phyloP scores from a whole-genome alignment of 345 rosid species.

The Bruguiera gymnorhiza region DNA sequence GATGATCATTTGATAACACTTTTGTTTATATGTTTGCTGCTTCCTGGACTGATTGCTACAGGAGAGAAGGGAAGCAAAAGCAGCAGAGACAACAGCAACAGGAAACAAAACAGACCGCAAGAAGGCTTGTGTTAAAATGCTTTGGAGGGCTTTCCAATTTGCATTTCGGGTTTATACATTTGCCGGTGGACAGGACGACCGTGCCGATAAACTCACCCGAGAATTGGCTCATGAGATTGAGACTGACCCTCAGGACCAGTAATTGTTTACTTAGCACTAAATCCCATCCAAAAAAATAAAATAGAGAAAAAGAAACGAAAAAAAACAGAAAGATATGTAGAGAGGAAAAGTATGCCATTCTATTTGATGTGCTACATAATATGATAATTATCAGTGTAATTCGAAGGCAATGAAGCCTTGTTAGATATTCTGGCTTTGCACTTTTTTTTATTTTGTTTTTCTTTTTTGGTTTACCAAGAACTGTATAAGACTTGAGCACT shows the following conservation, averaged over 20 bases:
- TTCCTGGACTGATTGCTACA: conserved; percentile 21
- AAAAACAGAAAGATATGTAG: neutral
- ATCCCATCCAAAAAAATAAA: too few species aligned
- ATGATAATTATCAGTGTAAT: neutral
- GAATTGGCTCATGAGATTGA: conserved; percentile 83
- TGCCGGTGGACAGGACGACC: conserved; percentile 86
- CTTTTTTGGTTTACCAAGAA: too few species aligned
- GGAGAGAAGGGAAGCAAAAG: conserved; percentile 67
- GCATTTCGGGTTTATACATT: conserved; percentile 77
- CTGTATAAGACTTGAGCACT: too few species aligned
- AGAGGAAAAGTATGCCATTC: too few species aligned
- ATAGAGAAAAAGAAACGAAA: too few species aligned
- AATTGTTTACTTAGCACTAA: neutral
- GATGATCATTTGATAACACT: neutral
- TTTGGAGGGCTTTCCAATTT: conserved; percentile 89
- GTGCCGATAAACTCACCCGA: conserved; percentile 67
- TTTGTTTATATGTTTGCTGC: neutral
- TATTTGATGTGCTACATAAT: neutral
- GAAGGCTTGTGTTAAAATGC: conserved; percentile 42
- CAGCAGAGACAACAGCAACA: conserved; percentile 23
- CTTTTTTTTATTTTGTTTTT: too few species aligned
- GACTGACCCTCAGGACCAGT: conserved; percentile 46
- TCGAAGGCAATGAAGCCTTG: too few species aligned
- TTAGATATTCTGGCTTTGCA: too few species aligned
- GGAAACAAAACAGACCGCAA: conserved; percentile 33